Conservation (phyloP, 2,329 filamentous ascomycete species). For the Verticillium albo-atrum region DNA sequence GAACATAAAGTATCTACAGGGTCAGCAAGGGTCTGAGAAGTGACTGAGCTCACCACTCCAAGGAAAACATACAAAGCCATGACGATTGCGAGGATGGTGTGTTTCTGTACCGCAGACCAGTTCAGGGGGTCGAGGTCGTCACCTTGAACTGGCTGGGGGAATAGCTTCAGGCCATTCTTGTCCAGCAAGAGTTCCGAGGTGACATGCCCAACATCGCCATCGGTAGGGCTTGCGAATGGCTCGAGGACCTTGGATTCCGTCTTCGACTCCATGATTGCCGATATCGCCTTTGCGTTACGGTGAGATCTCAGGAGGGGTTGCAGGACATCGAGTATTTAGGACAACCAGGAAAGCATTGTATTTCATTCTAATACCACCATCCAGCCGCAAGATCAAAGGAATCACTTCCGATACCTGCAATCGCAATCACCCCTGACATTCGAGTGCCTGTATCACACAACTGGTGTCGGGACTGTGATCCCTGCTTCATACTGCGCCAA, state of each 20-base stretch:
- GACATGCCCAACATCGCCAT: neutral
- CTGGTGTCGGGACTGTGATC: no score
- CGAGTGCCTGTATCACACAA: neutral
- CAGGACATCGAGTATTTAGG: neutral
- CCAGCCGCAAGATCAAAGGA: neutral
- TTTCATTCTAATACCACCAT: neutral
- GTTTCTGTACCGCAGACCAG: slow-evolving; percentile 42
- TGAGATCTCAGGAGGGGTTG: neutral
- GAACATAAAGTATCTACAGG: slow-evolving; percentile 48
- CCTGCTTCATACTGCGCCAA: neutral
- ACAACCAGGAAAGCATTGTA: neutral
- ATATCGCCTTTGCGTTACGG: neutral
- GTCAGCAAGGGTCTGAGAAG: neutral
- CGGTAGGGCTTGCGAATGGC: neutral
- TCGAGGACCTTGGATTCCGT: neutral
- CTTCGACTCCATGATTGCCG: neutral
- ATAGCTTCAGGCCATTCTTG: slow-evolving; percentile 25
- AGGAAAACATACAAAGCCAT: slow-evolving; percentile 41
- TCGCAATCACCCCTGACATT: neutral
- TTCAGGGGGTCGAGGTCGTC: slow-evolving; percentile 51
- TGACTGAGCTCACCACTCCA: neutral
- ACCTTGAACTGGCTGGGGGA: slow-evolving; percentile 25
- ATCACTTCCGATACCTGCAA: neutral
- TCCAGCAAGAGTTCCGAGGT: slow-evolving; percentile 9
- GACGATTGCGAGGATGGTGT: slow-evolving; percentile 43